Conservation (phyloP, 2,329 filamentous ascomycete species). For the Emergomyces orientalis region DNA sequence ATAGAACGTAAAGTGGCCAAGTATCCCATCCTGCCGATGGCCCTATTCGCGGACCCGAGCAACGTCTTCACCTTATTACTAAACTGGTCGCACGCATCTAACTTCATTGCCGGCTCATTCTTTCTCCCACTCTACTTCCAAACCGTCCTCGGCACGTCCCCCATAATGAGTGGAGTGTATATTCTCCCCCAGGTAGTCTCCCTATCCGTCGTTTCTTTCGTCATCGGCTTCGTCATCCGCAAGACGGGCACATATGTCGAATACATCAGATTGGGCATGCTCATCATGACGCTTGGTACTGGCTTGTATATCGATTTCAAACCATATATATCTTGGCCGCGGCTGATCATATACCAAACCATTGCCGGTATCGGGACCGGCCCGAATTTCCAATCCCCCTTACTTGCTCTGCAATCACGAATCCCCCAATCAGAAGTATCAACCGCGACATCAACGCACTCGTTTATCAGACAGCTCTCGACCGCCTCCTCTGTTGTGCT, state of each 20-base stretch:
- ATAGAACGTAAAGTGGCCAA: conserved; percentile 64
- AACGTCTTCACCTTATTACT: conserved; percentile 58
- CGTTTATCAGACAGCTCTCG: conserved; percentile 51
- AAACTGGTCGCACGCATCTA: conserved; percentile 64
- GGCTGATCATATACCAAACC: conserved; percentile 47
- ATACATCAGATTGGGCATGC: conserved; percentile 51
- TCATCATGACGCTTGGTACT: conserved; percentile 54
- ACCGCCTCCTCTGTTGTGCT: conserved; percentile 51
- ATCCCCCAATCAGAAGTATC: conserved; percentile 53
- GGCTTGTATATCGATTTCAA: conserved; percentile 54
- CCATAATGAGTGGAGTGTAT: conserved; percentile 65
- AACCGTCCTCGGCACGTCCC: conserved; percentile 57
- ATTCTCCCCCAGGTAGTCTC: conserved; percentile 61
- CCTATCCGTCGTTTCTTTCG: conserved; percentile 54
- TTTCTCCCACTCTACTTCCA: conserved; percentile 83
- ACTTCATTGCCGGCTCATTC: conserved; percentile 70
- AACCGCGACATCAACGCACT: conserved; percentile 53
- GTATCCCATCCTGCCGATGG: conserved; percentile 68
- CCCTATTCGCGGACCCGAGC: conserved; percentile 56
- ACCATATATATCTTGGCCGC: conserved; percentile 44
- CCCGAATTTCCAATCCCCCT: conserved; percentile 53
- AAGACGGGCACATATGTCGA: conserved; percentile 60
- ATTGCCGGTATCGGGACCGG: conserved; percentile 53
- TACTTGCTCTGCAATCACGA: conserved; percentile 55
- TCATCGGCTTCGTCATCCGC: conserved; percentile 59